Percentiles rank a stretch among this genome's conserved stretches.
Evolutionary conservation across 2,329 filamentous ascomycete genomes (phyloP).

Genomic region (Ophiostoma piceae): DNA sequence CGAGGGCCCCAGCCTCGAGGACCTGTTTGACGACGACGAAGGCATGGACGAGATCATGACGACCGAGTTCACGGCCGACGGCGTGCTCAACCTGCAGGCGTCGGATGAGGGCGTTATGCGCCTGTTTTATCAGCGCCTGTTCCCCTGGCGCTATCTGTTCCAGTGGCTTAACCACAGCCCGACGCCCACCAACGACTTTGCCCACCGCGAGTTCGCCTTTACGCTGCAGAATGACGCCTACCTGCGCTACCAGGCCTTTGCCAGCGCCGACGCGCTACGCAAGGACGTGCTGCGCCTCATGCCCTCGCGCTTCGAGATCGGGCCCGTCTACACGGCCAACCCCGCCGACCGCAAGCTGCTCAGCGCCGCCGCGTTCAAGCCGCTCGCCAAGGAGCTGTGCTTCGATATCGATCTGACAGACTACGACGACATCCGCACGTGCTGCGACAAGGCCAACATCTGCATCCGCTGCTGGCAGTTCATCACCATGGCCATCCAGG

Average conservation of each 20-base stretch:
- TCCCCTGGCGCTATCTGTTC: slow-evolving; percentile 90
- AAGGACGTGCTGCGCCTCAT: slow-evolving; percentile 87
- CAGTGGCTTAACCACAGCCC: slow-evolving; percentile 97
- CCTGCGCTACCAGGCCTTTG: slow-evolving; percentile 75
- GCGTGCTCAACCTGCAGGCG: slow-evolving; percentile 38
- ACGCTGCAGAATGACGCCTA: slow-evolving; percentile 91
- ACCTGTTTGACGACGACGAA: slow-evolving; percentile 52
- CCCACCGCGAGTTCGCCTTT: slow-evolving; percentile 91
- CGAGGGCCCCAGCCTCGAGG: slow-evolving; percentile 46
- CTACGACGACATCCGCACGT: slow-evolving; percentile 94
- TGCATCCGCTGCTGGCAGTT: slow-evolving; percentile 94
- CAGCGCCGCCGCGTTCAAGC: slow-evolving; percentile 75
- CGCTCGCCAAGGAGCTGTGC: slow-evolving; percentile 86
- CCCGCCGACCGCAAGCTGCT: slow-evolving; percentile 88
- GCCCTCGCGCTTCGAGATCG: slow-evolving; percentile 94
- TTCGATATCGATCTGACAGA: slow-evolving; percentile 99
- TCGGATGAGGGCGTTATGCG: slow-evolving; percentile 79
- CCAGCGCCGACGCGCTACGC: slow-evolving; percentile 62
- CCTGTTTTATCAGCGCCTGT: slow-evolving; percentile 91
- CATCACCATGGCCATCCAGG: slow-evolving; percentile 95
- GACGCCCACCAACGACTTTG: slow-evolving; percentile 79
- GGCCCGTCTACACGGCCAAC: slow-evolving; percentile 92
- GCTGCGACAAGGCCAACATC: slow-evolving; percentile 89
- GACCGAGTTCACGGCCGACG: not conserved
- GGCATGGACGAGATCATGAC: slow-evolving; percentile 45